These are phyloP conservation scores for Malassezia nana DNA, from an alignment of 1,284 basidiomycete species.

Conservation along the genomic window DNA sequence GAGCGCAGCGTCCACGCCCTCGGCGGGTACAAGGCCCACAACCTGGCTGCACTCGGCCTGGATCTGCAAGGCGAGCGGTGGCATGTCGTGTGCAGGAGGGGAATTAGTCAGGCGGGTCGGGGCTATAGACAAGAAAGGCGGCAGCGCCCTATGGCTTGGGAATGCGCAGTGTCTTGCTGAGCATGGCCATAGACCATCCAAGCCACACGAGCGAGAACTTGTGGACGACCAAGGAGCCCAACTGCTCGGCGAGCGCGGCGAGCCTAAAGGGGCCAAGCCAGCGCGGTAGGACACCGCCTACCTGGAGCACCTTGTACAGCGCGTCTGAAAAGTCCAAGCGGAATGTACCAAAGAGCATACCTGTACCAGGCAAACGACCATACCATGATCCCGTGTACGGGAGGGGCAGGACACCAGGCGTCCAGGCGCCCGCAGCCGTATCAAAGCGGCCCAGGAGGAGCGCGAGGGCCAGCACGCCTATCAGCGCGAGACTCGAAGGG, in stretches of 20 bases:
- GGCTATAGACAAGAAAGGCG: neutral
- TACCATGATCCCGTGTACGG: slow-evolving; percentile 31
- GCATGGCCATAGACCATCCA: slow-evolving; percentile 40
- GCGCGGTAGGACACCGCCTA: slow-evolving; percentile 1
- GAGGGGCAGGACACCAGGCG: neutral
- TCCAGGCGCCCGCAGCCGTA: slow-evolving; percentile 25
- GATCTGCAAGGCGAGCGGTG: slow-evolving; percentile 32
- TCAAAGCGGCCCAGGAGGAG: slow-evolving; percentile 58
- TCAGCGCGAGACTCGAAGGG: slow-evolving; percentile 75
- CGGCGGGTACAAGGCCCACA: slow-evolving; percentile 26
- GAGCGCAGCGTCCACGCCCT: slow-evolving; percentile 30
- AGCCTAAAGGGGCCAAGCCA: neutral
- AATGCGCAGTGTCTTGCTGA: slow-evolving; percentile 43
- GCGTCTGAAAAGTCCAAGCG: slow-evolving; percentile 23
- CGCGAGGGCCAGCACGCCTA: slow-evolving; percentile 71
- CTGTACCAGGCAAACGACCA: slow-evolving; percentile 8
- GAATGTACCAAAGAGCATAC: slow-evolving; percentile 32
- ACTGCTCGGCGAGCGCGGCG: slow-evolving; percentile 6
- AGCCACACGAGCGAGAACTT: slow-evolving; percentile 35
- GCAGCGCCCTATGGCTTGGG: slow-evolving; percentile 35
- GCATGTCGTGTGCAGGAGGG: slow-evolving; percentile 13
- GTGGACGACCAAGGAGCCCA: slow-evolving; percentile 29
- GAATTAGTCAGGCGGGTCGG: neutral
- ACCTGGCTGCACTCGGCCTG: slow-evolving; percentile 38
- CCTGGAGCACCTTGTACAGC: slow-evolving; percentile 13